These are phyloP conservation scores for Ustilago sp. DNA, from an alignment of 1,284 basidiomycete genomes.

Conservation along the genomic window DNA sequence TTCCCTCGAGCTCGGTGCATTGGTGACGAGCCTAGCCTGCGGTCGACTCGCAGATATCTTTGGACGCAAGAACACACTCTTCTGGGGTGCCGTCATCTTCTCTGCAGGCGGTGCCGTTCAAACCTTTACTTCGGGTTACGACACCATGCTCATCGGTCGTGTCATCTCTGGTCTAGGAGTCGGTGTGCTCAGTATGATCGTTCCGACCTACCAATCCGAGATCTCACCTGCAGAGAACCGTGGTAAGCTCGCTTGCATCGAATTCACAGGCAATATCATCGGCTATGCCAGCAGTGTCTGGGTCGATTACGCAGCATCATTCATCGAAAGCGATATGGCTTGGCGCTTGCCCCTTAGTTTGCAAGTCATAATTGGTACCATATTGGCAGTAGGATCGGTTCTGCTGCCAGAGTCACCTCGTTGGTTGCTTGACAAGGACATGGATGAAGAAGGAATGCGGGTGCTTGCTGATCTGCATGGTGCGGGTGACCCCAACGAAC, in stretches of 20 bases:
- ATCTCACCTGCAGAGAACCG: constrained; percentile 90
- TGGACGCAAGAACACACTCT: constrained; percentile 87
- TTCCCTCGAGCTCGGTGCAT: constrained; percentile 85
- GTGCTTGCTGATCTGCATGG: constrained; percentile 93
- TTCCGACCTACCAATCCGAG: constrained; percentile 97
- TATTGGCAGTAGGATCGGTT: constrained; percentile 84
- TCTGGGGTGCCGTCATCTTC: constrained; percentile 87
- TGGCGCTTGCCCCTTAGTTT: constrained; percentile 71
- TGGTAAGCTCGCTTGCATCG: constrained; percentile 81
- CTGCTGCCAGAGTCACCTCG: constrained; percentile 94
- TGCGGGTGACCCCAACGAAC: constrained; percentile 78
- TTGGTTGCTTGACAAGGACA: constrained; percentile 91
- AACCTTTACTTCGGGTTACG: constrained; percentile 85
- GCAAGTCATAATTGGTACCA: constrained; percentile 79
- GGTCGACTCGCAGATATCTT: constrained; percentile 88
- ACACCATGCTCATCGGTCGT: constrained; percentile 86
- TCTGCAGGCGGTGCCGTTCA: constrained; percentile 89
- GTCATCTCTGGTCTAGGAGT: constrained; percentile 92
- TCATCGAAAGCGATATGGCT: constrained; percentile 71
- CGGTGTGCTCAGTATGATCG: constrained; percentile 87
- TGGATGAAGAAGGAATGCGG: constrained; percentile 84
- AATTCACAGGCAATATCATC: constrained; percentile 87
- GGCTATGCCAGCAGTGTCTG: constrained; percentile 91
- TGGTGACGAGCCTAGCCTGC: constrained; percentile 83
- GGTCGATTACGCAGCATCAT: constrained; percentile 89